Evolutionary conservation across 2,329 filamentous ascomycete genomes (phyloP), one percentile per base, ranked within the genome.

Genomic region (Botrytis fabae): DNA sequence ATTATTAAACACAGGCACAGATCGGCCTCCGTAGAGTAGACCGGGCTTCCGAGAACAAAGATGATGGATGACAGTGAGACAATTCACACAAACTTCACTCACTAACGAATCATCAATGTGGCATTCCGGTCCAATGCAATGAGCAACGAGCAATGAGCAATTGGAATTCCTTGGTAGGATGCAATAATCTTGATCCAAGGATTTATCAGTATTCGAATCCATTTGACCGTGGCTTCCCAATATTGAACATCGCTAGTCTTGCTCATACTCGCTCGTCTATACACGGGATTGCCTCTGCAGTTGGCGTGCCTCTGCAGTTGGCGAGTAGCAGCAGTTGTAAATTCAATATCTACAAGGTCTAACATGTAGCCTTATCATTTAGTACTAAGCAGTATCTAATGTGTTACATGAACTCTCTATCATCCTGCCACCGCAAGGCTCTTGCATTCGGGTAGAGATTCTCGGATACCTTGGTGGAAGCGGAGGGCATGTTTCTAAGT

Each of bases 301-400:
- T 22, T 38, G 25, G 32, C 35, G 35, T 40, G 38, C 18, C n/a
- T 57, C n/a, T 68, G 9, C 3, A 9, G 35, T 22, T 38, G 25
- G 32, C 35, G 35, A 40, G 64, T 22, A 68, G 28, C 6, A 14
- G 32, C 16, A 54, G 35, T 16, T 35, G 40, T 28, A 22, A 16
- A 54, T 28, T 18, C 14, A 57, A 28, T 9, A 18, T 57, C n/a
- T 57, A 32, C n/a, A 57, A 57, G 14, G n/a, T 35, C 25, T 22
- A 14, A 22, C 16, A 8, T 40, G 8, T 12, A 42, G n/a, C 12
- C 9, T 12, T 28, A 40, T 20, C 35, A 68, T 40, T 54, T 6
- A 25, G 64, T 68, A n/a, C 64, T 68, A 40, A 68, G 64, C 48
- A 32, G 64, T 68, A 44, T 28, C 61, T n/a, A 25, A n/a, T 57